These are phyloP conservation scores for Penicillium sp. DNA, from an alignment of 2,329 filamentous ascomycete species.

Conservation along the genomic window DNA sequence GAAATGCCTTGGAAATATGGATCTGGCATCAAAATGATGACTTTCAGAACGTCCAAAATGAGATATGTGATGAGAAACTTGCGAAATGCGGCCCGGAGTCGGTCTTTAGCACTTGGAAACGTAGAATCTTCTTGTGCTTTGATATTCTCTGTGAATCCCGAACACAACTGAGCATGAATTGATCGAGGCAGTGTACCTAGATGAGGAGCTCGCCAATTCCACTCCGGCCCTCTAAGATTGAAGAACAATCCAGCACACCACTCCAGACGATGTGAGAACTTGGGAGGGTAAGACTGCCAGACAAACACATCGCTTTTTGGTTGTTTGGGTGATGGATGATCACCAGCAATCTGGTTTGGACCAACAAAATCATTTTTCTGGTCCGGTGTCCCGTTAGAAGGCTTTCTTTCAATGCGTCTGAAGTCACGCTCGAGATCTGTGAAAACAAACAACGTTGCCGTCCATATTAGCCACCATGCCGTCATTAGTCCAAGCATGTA, in stretches of 20 bases:
- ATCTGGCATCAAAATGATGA: slow-evolving; percentile 68
- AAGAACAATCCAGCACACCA: slow-evolving; percentile 61
- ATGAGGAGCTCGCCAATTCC: slow-evolving; percentile 59
- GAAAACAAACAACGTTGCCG: slow-evolving; percentile 54
- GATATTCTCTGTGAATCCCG: slow-evolving; percentile 16
- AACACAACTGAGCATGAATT: slow-evolving; percentile 27
- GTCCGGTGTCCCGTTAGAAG: not conserved
- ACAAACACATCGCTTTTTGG: slow-evolving; percentile 33
- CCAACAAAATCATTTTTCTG: not conserved
- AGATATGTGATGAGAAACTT: slow-evolving; percentile 63
- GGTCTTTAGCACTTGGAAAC: slow-evolving; percentile 44
- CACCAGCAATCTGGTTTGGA: not conserved
- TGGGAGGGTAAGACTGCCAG: slow-evolving; percentile 58
- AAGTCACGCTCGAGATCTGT: slow-evolving; percentile 60
- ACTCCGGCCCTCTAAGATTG: slow-evolving; percentile 62
- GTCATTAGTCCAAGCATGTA: slow-evolving; percentile 58
- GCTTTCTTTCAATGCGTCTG: slow-evolving; percentile 53
- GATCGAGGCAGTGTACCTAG: slow-evolving; percentile 40
- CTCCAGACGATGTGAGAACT: slow-evolving; percentile 56
- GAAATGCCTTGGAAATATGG: slow-evolving; percentile 71
- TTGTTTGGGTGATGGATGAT: not conserved
- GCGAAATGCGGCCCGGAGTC: slow-evolving; percentile 51
- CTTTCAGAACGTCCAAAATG: slow-evolving; percentile 69
- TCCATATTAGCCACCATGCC: slow-evolving; percentile 58
- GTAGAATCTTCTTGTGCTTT: slow-evolving; percentile 28